Base-by-base conservation (phyloP, 306 rosid genomes). In the Castanopsis chinensis region DNA sequence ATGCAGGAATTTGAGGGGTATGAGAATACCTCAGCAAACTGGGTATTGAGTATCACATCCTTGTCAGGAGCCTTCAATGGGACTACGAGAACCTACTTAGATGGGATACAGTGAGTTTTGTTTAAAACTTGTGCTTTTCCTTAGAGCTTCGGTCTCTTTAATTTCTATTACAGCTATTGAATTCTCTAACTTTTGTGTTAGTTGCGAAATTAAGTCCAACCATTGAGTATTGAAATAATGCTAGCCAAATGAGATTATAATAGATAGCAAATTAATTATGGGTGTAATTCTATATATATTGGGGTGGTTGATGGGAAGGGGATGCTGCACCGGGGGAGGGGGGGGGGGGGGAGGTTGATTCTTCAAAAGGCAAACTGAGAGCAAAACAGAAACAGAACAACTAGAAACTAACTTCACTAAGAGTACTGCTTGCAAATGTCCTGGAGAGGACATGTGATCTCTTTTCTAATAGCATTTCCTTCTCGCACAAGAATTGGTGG, bases 61-160 rank as follows among this genome's bases (percentile, higher is more conserved):
- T 87, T 96, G 77, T 96, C 99, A 0, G 99, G 99, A 74, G 98
- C 98, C 19, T 96, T 96, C 85, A 96, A 96, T 86, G 99, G 99
- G 78, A 96, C 98, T 19, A 96, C 99, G 21, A 93, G 99, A 83
- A 72, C 98, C 79, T 96, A 96, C 87, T 63, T 88, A 19, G 99
- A 96, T 81, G 99, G 99, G 83, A 89, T 96, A 89, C 97, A 86
- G 99, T 95, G 87, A 93, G 99, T 90, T 83, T 75, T 45, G 18
- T 13, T 79, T 55, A 10, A 1, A 72, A 63, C 81, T 81, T 41
- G n/a, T 75, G 17, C 32, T 28, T 79, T 23, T 49, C 12, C 18
- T 81, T 51, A 41, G 49, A 51, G 35, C 30, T 73, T 43, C 49
- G 6, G 2, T 54, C 3, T 1, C 41, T 20, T 1, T 25, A 71